A percentile compares a stretch with the other conserved stretches of the same genome.
Conservation (phyloP, 2,329 filamentous ascomycete species). For the Decorospora gaudefroyi region DNA sequence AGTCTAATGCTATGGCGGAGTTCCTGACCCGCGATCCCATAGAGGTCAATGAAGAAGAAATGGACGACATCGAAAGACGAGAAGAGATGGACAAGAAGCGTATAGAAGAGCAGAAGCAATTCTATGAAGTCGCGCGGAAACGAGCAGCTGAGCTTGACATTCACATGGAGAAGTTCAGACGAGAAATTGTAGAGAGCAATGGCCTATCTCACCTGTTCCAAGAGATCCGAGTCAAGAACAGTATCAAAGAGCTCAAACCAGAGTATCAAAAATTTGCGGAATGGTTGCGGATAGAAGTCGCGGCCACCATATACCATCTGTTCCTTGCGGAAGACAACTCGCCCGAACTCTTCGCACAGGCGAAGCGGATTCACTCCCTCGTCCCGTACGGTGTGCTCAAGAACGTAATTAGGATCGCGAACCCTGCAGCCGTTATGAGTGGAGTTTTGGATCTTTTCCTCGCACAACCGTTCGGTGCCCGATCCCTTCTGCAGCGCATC, state of each 20-base stretch:
- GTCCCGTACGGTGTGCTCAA: constrained; percentile 93
- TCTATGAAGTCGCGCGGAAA: constrained; percentile 92
- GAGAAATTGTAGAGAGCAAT: constrained; percentile 73
- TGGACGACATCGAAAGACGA: constrained; percentile 76
- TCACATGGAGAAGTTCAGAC: constrained; percentile 86
- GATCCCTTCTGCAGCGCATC: constrained; percentile 90
- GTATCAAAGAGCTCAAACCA: constrained; percentile 83
- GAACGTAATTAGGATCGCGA: constrained; percentile 94
- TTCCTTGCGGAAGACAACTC: constrained; percentile 99
- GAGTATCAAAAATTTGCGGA: constrained; percentile 99
- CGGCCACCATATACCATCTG: constrained; percentile 93
- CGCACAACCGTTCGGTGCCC: constrained; percentile 88
- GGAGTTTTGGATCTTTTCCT: constrained; percentile 92
- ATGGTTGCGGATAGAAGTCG: constrained; percentile 96
- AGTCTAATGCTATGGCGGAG: constrained; percentile 79
- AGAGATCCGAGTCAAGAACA: constrained; percentile 89
- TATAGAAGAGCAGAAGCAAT: constrained; percentile 87
- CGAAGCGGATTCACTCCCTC: constrained; percentile 90
- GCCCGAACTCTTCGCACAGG: constrained; percentile 91
- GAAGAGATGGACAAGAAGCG: constrained; percentile 85
- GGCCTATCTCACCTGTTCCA: constrained; percentile 90
- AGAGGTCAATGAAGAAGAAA: constrained; percentile 77
- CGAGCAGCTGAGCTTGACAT: constrained; percentile 91
- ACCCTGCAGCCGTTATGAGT: constrained; percentile 97
- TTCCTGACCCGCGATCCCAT: constrained; percentile 79